A percentile compares a stretch with the other conserved stretches of the same genome.
These are phyloP conservation scores for Backusella morwellensis DNA, from an alignment of 192 early-diverging fungal genomes.

Conservation along the genomic window DNA sequence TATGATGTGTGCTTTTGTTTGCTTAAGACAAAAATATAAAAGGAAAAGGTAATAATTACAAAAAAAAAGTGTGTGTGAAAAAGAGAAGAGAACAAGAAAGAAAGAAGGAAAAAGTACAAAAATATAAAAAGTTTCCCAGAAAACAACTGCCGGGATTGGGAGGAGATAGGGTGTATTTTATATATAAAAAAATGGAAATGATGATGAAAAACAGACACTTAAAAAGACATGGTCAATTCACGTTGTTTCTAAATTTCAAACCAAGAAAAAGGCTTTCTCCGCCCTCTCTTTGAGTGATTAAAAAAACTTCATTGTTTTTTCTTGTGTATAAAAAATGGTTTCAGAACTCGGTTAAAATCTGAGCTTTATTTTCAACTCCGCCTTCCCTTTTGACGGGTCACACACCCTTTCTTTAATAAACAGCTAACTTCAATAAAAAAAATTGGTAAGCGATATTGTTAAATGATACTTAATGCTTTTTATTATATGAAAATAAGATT, in stretches of 20 bases:
- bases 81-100: neutral
- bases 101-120: neutral
- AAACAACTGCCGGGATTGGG: neutral
- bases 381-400: neutral
- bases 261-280: neutral
- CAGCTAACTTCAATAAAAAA: neutral
- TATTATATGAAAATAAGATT: neutral
- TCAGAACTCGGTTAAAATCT: constrained; percentile 2
- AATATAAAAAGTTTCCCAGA: neutral
- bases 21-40: neutral
- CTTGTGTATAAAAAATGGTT: neutral
- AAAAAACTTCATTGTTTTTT: neutral
- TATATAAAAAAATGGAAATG: neutral
- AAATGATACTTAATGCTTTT: neutral
- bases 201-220: neutral
- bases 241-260: constrained; percentile 7
- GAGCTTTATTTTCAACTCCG: constrained; percentile 1
- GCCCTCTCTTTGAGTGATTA: neutral
- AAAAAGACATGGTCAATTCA: constrained; percentile 1
- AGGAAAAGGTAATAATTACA: neutral
- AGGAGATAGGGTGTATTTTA: neutral
- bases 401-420: neutral
- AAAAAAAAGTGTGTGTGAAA: neutral
- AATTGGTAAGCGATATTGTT: neutral
- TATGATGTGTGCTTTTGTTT: neutral